Evolutionary conservation across 495 filamentous ascomycete genomes (phyloP).

Genomic region (Daldinia childiae): DNA sequence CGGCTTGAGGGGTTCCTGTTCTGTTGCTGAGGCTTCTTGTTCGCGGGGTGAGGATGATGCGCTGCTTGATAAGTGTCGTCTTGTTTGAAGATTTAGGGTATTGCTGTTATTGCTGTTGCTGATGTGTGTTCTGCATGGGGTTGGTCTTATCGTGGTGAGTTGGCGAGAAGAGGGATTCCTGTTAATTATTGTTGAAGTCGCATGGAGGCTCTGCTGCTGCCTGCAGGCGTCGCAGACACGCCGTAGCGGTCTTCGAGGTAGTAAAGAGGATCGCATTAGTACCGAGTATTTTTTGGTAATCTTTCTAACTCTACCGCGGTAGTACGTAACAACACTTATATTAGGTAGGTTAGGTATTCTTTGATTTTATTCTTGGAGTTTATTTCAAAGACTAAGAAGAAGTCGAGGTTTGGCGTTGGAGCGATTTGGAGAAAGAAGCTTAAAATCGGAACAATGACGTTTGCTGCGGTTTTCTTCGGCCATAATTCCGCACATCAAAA

Average conservation of each 20-base stretch:
- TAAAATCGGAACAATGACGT: slow-evolving; percentile 32
- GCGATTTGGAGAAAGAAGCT: slow-evolving; percentile 21
- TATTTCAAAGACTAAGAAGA: not conserved
- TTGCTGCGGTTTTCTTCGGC: slow-evolving; percentile 20
- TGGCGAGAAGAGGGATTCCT: not conserved
- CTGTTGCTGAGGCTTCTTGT: not conserved
- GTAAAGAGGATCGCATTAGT: slow-evolving; percentile 35
- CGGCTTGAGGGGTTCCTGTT: not conserved
- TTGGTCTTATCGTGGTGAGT: not conserved
- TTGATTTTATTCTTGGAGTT: not conserved
- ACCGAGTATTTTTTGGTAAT: not conserved
- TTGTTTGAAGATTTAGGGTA: slow-evolving; percentile 2
- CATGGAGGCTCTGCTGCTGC: slow-evolving; percentile 30
- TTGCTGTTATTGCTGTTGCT: not conserved
- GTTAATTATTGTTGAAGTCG: slow-evolving; percentile 9
- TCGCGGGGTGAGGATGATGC: slow-evolving; percentile 8
- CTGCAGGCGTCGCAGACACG: slow-evolving; percentile 43
- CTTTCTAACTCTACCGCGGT: not conserved
- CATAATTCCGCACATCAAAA: slow-evolving; percentile 19
- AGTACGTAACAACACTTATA: not conserved
- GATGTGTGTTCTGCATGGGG: not conserved
- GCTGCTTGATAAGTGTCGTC: slow-evolving; percentile 17
- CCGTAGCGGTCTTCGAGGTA: slow-evolving; percentile 20
- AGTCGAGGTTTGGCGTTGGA: not conserved
- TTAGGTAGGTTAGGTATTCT: too few species aligned